Evolutionary conservation across 202 grass and related monocot genomes (phyloP).

Genomic region (Panicum hallii): DNA sequence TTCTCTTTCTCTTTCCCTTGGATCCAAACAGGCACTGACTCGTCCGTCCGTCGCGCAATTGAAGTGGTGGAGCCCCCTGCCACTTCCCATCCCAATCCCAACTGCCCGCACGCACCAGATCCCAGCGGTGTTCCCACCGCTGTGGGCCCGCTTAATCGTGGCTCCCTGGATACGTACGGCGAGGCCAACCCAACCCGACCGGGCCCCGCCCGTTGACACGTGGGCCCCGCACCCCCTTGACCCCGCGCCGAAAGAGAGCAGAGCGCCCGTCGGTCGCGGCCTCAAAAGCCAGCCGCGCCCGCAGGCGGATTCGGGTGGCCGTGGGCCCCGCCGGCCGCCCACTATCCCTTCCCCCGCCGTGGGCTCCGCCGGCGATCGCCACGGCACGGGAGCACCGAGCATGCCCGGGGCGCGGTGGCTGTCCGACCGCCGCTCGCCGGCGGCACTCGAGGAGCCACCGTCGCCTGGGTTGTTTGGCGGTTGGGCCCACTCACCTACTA

Average conservation of each 20-base stretch:
- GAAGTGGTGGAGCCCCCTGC: neutral
- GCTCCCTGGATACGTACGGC: neutral
- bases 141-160: neutral
- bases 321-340: neutral
- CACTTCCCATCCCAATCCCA: no score
- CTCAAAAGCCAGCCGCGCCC: neutral
- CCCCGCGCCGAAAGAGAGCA: neutral
- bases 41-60: no score
- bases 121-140: neutral
- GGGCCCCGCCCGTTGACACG: neutral
- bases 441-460: no score
- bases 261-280: neutral
- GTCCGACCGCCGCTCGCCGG: no score
- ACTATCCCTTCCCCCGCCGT: neutral
- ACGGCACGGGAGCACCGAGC: no score
- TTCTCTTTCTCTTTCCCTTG: no score
- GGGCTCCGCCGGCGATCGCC: neutral
- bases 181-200: neutral
- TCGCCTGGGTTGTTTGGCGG: no score
- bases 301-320: no score
- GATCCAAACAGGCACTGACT: no score
- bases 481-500: neutral
- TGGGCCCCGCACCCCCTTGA: neutral
- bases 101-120: neutral
- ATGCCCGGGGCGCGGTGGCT: no score